phyloP scores from a whole-genome alignment of 495 filamentous ascomycete species.

The Aspergillus olivimuriae region DNA sequence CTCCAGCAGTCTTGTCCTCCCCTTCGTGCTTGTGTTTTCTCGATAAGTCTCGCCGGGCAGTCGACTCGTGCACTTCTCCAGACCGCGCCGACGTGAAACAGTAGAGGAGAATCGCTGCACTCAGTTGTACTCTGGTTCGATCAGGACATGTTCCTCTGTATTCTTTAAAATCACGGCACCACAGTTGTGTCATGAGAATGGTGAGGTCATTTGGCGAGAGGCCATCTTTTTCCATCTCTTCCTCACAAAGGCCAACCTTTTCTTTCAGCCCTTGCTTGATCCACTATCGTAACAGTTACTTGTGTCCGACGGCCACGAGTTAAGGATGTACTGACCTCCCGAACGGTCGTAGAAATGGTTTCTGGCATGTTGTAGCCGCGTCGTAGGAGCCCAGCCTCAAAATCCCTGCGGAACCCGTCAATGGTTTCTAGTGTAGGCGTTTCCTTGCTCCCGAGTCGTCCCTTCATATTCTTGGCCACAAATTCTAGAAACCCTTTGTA shows the following conservation, averaged over 20 bases:
- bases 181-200: constrained; percentile 10
- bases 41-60: background rate
- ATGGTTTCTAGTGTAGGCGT: background rate
- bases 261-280: constrained; percentile 1
- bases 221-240: constrained; percentile 9
- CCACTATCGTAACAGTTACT: background rate
- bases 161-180: constrained; percentile 5
- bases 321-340: background rate
- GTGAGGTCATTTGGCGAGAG: constrained; percentile 10
- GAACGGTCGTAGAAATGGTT: background rate
- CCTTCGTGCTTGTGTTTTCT: background rate
- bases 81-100: background rate
- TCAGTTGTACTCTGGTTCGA: constrained; percentile 5
- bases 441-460: background rate
- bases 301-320: background rate
- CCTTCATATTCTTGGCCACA: background rate
- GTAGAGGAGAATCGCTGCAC: constrained; percentile 4
- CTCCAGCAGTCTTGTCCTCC: background rate
- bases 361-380: background rate
- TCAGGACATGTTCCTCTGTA: constrained; percentile 3
- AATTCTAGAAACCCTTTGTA: constrained; percentile 1
- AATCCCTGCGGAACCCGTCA: background rate
- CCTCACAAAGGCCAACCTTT: constrained; percentile 1
- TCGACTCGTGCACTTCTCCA: background rate
- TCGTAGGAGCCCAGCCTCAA: background rate